Evolutionary conservation across 768 basidiomycete species (phyloP).

Genomic region (Podaxis rugospora): DNA sequence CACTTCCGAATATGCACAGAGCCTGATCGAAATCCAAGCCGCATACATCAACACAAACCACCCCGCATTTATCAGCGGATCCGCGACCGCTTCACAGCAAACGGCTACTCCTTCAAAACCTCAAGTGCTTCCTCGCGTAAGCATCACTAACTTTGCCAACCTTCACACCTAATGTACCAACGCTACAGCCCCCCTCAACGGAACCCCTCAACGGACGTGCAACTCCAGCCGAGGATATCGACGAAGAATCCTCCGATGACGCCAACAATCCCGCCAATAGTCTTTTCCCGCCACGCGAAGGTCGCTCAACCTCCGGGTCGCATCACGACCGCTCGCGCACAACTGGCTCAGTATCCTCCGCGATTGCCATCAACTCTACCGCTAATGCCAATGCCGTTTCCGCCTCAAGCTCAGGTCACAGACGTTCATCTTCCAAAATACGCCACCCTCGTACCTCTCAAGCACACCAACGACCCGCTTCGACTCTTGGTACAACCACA

Average conservation of each 20-base stretch:
- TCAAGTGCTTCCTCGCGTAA: slow-evolving; percentile 48
- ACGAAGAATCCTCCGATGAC: slow-evolving; percentile 52
- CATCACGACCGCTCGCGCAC: slow-evolving; percentile 68
- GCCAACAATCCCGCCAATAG: slow-evolving; percentile 45
- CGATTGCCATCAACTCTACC: slow-evolving; percentile 23
- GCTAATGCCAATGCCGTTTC: slow-evolving; percentile 20
- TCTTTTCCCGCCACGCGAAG: slow-evolving; percentile 42
- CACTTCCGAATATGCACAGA: slow-evolving; percentile 94
- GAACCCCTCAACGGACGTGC: slow-evolving; percentile 57
- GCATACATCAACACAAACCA: slow-evolving; percentile 99
- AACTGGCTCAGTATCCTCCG: slow-evolving; percentile 23
- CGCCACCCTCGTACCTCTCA: slow-evolving; percentile 20
- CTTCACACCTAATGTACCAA: slow-evolving; percentile 10
- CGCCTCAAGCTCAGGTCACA: slow-evolving; percentile 22
- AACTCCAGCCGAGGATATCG: slow-evolving; percentile 46
- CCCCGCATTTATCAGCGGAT: slow-evolving; percentile 86
- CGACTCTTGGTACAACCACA: neutral
- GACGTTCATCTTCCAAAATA: slow-evolving; percentile 33
- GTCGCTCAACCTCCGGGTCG: slow-evolving; percentile 74
- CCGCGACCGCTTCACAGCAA: slow-evolving; percentile 57
- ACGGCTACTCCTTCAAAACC: slow-evolving; percentile 37
- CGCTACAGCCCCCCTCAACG: slow-evolving; percentile 52
- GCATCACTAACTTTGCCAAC: slow-evolving; percentile 18
- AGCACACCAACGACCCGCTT: slow-evolving; percentile 3
- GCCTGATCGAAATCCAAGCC: slow-evolving; percentile 93